phyloP scores from a whole-genome alignment of 345 rosid genomes.

The Geranium rotundifolium region DNA sequence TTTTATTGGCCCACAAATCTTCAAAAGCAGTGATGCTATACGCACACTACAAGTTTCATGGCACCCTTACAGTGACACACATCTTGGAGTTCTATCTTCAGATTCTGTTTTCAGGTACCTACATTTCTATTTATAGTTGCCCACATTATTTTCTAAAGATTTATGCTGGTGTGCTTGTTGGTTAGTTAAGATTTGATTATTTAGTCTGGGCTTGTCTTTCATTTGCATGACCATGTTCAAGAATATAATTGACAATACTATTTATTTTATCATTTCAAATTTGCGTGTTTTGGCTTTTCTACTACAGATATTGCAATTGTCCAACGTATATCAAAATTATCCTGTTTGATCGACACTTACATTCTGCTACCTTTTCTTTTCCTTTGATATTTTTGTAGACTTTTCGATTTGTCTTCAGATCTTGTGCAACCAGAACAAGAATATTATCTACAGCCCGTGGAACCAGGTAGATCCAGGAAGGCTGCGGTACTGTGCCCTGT shows the following conservation, averaged over 20 bases:
- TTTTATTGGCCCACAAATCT: conserved; percentile 59
- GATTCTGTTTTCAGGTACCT: conserved; percentile 93
- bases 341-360: not conserved
- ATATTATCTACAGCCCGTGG: conserved; percentile 83
- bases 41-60: conserved; percentile 52
- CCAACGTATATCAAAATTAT: not conserved
- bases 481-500: conserved; percentile 77
- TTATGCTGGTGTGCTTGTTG: not conserved
- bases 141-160: not conserved
- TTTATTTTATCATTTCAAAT: no score
- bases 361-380: conserved; percentile 5
- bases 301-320: not conserved
- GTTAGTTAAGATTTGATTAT: no score
- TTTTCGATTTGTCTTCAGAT: conserved; percentile 69
- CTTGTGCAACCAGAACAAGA: conserved; percentile 85
- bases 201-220: no score
- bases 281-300: not conserved
- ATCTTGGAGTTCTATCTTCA: conserved; percentile 82
- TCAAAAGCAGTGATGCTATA: conserved; percentile 40
- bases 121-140: not conserved
- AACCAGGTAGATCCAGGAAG: conserved; percentile 62
- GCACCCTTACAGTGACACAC: conserved; percentile 80
- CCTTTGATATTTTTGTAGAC: conserved; percentile 31
- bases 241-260: not conserved
- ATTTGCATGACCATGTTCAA: not conserved